These are phyloP conservation scores for Yarrowia yakushimensis DNA, from an alignment of 805 yeast species.

Conservation along the genomic window DNA sequence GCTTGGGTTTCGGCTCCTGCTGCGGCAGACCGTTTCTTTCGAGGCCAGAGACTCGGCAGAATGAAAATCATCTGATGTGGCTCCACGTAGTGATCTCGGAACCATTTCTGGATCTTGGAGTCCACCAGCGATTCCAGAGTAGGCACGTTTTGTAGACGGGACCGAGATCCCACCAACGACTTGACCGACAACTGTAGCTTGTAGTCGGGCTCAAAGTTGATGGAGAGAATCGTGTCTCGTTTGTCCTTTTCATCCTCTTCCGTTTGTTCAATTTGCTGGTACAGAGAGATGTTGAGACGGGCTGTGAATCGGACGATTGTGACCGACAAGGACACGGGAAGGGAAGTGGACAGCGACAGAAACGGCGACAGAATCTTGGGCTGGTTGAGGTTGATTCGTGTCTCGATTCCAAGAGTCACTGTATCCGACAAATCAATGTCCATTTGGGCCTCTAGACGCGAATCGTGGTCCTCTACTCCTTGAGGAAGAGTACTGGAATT, in stretches of 20 bases:
- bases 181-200: constrained; percentile 80
- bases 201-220: constrained; percentile 89
- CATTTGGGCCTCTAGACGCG: constrained; percentile 73
- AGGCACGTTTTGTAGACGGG: constrained; percentile 90
- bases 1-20: background rate
- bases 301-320: constrained; percentile 91
- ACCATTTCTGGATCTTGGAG: constrained; percentile 78
- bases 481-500: too few relatives aligned
- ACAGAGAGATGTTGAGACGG: constrained; percentile 67
- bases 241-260: constrained; percentile 31
- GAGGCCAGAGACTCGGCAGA: constrained; percentile 86
- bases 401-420: constrained; percentile 78
- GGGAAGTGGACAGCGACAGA: constrained; percentile 79
- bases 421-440: constrained; percentile 89
- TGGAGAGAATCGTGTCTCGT: constrained; percentile 63
- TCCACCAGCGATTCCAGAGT: constrained; percentile 83
- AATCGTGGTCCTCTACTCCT: constrained; percentile 39
- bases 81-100: constrained; percentile 86
- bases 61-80: constrained; percentile 85
- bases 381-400: constrained; percentile 70
- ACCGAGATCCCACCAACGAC: constrained; percentile 86
- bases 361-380: constrained; percentile 76
- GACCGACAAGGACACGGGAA: constrained; percentile 81
- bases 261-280: constrained; percentile 42
- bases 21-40: constrained; percentile 26